Evolutionary conservation across 768 basidiomycete genomes (phyloP).

Genomic region (Tricholoma saponaceum): DNA sequence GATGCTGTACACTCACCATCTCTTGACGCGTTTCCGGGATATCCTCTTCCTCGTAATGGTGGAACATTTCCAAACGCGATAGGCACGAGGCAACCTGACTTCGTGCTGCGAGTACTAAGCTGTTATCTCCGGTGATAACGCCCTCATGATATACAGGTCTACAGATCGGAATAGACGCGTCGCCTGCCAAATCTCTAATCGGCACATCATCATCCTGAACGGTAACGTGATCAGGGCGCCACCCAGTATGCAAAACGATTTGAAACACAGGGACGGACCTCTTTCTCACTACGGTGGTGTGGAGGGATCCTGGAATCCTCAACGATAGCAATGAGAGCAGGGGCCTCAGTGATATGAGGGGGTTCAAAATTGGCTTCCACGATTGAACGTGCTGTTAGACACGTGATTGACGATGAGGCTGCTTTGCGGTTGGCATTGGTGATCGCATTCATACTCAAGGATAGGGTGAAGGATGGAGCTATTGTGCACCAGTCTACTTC

Average conservation of each 20-base stretch:
- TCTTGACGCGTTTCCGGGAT: slow-evolving; percentile 6
- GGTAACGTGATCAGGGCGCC: slow-evolving; percentile 1
- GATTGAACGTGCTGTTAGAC: not conserved
- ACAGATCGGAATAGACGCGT: not conserved
- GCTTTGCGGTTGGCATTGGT: not conserved
- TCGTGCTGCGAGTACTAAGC: slow-evolving; percentile 3
- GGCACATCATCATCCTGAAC: not conserved
- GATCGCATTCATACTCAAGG: not conserved
- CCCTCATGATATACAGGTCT: not conserved
- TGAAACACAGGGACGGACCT: not conserved
- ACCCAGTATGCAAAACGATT: not conserved
- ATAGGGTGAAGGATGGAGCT: not conserved
- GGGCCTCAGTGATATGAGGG: not conserved
- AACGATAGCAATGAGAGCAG: not conserved
- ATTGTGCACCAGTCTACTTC: not conserved
- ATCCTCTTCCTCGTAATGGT: not conserved
- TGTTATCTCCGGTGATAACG: slow-evolving; percentile 1
- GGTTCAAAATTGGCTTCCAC: not conserved
- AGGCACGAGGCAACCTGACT: slow-evolving; percentile 8
- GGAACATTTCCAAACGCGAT: slow-evolving; percentile 9
- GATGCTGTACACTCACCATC: slow-evolving; percentile 1
- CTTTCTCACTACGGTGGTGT: not conserved
- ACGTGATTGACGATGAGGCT: not conserved
- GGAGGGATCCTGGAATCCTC: not conserved
- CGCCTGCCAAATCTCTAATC: not conserved